These are phyloP conservation scores for Kurtzmaniella natalensis DNA, from an alignment of 1,139 yeast genomes.

Conservation along the genomic window DNA sequence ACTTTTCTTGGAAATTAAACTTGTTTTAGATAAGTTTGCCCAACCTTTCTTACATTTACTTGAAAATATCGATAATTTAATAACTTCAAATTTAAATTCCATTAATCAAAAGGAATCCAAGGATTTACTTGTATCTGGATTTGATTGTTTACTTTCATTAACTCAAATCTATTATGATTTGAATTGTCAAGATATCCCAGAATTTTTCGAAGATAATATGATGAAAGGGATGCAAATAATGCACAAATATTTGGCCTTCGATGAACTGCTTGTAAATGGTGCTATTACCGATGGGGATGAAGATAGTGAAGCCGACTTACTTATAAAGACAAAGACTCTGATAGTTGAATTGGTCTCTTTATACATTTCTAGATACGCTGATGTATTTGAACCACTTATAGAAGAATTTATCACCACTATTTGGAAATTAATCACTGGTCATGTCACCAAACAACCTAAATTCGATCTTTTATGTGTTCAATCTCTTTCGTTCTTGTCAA, in stretches of 20 bases:
- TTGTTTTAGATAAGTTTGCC: conserved; percentile 84
- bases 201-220: conserved; percentile 91
- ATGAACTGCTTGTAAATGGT: conserved; percentile 27
- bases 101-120: conserved; percentile 16
- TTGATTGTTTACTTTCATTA: conserved; percentile 69
- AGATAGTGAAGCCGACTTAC: conserved; percentile 68
- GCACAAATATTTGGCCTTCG: conserved; percentile 71
- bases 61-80: conserved; percentile 60
- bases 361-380: conserved; percentile 88
- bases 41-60: conserved; percentile 71
- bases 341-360: conserved; percentile 82
- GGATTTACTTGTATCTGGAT: conserved; percentile 28
- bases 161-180: conserved; percentile 85
- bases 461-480: conserved; percentile 83
- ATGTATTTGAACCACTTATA: conserved; percentile 74
- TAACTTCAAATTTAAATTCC: conserved; percentile 40
- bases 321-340: conserved; percentile 74
- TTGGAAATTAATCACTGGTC: conserved; percentile 70
- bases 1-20: conserved; percentile 77
- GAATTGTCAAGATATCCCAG: conserved; percentile 97
- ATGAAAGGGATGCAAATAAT: conserved; percentile 71
- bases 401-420: conserved; percentile 76
- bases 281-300: conserved; percentile 53
- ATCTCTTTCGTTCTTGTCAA: conserved; percentile 75
- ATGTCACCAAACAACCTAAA: conserved; percentile 64